phyloP scores from a whole-genome alignment of 148 eudicot species.

The Pharnaceum exiguum region DNA sequence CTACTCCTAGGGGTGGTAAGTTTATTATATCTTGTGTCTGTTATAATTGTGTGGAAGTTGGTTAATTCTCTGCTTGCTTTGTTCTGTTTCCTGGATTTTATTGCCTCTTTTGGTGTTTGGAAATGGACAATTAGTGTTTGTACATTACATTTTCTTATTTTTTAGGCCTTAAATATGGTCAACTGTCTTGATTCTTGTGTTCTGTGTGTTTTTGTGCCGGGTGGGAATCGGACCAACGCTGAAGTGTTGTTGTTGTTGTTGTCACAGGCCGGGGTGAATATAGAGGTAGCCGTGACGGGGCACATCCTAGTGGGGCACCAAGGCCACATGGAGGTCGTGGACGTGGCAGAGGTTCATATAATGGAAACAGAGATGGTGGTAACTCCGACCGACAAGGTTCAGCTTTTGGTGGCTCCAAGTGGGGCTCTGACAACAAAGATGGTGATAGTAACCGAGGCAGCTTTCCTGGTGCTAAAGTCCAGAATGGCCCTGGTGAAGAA shows the following conservation, averaged over 20 bases:
- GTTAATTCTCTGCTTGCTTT: neutral
- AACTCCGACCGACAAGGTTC: slow-evolving; percentile 39
- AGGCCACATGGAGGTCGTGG: slow-evolving; percentile 66
- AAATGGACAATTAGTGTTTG: no score
- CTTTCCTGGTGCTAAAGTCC: slow-evolving; percentile 79
- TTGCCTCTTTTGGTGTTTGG: no score
- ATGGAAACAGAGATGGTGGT: slow-evolving; percentile 41
- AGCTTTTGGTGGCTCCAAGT: slow-evolving; percentile 31
- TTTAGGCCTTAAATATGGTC: no score
- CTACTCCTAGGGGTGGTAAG: slow-evolving; percentile 50
- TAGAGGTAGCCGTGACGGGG: slow-evolving; percentile 53
- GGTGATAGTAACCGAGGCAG: slow-evolving; percentile 45
- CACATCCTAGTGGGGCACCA: slow-evolving; percentile 66
- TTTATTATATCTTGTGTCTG: slow-evolving; percentile 25
- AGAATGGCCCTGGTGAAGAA: slow-evolving; percentile 74
- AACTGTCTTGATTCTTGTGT: neutral
- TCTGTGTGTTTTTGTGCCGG: neutral
- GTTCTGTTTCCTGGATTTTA: neutral
- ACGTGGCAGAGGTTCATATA: slow-evolving; percentile 51
- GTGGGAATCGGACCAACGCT: neutral
- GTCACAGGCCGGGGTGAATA: slow-evolving; percentile 64
- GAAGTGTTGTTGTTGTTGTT: slow-evolving; percentile 1
- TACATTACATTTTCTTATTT: no score
- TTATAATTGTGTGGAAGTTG: neutral
- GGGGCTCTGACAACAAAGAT: slow-evolving; percentile 29